Conservation (phyloP, 768 basidiomycete species). For the Basidioascus undulatus region DNA sequence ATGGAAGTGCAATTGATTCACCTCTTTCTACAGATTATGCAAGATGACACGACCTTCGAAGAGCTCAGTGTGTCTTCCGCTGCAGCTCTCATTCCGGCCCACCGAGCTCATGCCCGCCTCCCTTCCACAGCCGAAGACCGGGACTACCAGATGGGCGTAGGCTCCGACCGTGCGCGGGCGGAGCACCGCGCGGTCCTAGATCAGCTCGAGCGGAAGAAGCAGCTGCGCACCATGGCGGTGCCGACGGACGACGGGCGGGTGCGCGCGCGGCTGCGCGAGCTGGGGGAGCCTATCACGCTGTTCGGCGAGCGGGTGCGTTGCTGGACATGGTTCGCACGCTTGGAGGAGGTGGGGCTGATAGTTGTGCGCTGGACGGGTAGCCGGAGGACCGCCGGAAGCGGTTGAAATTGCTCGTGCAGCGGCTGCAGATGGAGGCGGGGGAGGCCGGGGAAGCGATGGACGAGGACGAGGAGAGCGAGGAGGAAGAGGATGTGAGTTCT, state of each 20-base stretch:
- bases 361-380: slow-evolving; percentile 22
- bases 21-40: too few species aligned
- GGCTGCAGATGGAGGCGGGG: slow-evolving; percentile 71
- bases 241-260: slow-evolving; percentile 93
- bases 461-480: slow-evolving; percentile 32
- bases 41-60: too few species aligned
- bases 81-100: too few species aligned
- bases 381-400: slow-evolving; percentile 89
- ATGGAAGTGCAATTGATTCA: too few species aligned
- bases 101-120: too few species aligned
- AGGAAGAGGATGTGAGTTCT: slow-evolving; percentile 46
- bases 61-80: too few species aligned
- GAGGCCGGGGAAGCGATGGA: slow-evolving; percentile 39
- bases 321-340: background rate
- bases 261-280: slow-evolving; percentile 62
- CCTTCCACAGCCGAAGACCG: too few species aligned
- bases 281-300: slow-evolving; percentile 88
- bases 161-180: slow-evolving; percentile 19
- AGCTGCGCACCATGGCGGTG: slow-evolving; percentile 73
- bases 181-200: slow-evolving; percentile 60
- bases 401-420: slow-evolving; percentile 76
- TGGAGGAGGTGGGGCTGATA: background rate
- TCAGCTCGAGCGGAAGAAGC: slow-evolving; percentile 94
- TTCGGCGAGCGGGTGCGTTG: slow-evolving; percentile 82
- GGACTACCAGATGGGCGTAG: slow-evolving; percentile 10